These are phyloP conservation scores for Rhodotorula paludigena DNA, from an alignment of 768 basidiomycete species.

Conservation along the genomic window DNA sequence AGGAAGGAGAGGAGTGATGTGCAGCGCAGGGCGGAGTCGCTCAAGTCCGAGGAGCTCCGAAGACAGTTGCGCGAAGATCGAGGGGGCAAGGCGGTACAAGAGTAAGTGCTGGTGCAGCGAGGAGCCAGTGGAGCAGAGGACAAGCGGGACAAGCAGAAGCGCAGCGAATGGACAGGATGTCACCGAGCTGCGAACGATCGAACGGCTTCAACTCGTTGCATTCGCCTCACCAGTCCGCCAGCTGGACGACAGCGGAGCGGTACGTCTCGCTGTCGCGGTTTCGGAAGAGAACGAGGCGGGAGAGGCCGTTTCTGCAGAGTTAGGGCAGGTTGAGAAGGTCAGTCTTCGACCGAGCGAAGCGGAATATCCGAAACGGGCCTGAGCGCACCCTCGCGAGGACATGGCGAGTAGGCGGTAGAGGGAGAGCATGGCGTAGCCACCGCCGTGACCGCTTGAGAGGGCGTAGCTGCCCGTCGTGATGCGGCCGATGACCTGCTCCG, in stretches of 20 bases:
- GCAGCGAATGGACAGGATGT: not conserved
- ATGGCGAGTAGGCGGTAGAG: constrained; percentile 46
- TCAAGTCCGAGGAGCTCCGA: too few species aligned
- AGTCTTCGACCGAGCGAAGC: not conserved
- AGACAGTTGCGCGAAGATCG: too few species aligned
- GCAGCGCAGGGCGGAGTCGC: too few species aligned
- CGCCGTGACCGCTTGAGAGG: constrained; percentile 68
- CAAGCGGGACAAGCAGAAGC: not conserved
- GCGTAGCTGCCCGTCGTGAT: constrained; percentile 80
- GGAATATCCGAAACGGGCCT: too few species aligned
- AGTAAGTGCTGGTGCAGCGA: too few species aligned
- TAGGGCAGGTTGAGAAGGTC: not conserved
- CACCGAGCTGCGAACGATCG: not conserved
- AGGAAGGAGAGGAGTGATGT: not conserved
- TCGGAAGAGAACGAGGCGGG: constrained; percentile 26
- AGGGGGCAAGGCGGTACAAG: too few species aligned
- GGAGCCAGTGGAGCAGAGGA: too few species aligned
- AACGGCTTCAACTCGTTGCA: not conserved
- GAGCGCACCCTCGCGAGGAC: constrained; percentile 4
- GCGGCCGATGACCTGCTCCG: constrained; percentile 58
- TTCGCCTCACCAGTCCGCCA: not conserved
- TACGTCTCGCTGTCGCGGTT: constrained; percentile 32
- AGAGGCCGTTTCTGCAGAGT: not conserved
- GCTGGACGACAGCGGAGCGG: constrained; percentile 21
- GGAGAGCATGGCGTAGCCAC: constrained; percentile 69